A percentile compares a stretch with the other conserved stretches of the same genome.
phyloP scores from a whole-genome alignment of 305 asterid genomes.

The Petunia hybrid region DNA sequence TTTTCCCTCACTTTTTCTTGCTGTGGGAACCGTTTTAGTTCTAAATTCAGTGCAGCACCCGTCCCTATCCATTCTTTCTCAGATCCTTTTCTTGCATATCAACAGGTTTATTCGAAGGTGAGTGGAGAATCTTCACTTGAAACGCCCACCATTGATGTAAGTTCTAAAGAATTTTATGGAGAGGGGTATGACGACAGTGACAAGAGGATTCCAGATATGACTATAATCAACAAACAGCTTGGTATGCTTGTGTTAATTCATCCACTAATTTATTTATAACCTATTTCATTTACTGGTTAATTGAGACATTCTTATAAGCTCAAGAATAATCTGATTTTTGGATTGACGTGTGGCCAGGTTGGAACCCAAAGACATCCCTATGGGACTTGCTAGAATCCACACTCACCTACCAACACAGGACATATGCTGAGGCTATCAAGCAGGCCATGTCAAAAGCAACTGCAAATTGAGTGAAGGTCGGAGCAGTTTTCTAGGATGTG shows the following conservation, averaged over 20 bases:
- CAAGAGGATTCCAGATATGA: conserved; percentile 91
- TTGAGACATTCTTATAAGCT: neutral
- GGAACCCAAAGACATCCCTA: conserved; percentile 87
- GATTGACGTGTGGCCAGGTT: conserved; percentile 52
- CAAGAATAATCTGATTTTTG: conserved; percentile 22
- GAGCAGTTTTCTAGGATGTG: conserved; percentile 10
- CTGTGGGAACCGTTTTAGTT: conserved; percentile 9
- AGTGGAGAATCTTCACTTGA: conserved; percentile 70
- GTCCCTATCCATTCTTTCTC: neutral
- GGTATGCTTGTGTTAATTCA: conserved; percentile 49
- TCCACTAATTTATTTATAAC: neutral
- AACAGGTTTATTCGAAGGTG: conserved; percentile 76
- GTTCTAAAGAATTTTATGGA: conserved; percentile 88
- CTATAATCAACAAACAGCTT: conserved; percentile 85
- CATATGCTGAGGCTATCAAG: conserved; percentile 82
- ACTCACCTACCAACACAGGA: conserved; percentile 89
- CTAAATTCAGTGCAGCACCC: conserved; percentile 4
- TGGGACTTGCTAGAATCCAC: conserved; percentile 92
- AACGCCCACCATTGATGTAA: conserved; percentile 71
- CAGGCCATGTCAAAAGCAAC: conserved; percentile 68
- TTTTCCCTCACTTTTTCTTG: neutral
- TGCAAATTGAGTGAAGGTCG: conserved; percentile 53
- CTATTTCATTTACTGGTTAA: neutral
- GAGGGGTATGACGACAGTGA: conserved; percentile 94
- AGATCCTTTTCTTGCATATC: conserved; percentile 27